These are phyloP conservation scores for Candida tammaniensis DNA, from an alignment of 805 yeast genomes.

Conservation along the genomic window DNA sequence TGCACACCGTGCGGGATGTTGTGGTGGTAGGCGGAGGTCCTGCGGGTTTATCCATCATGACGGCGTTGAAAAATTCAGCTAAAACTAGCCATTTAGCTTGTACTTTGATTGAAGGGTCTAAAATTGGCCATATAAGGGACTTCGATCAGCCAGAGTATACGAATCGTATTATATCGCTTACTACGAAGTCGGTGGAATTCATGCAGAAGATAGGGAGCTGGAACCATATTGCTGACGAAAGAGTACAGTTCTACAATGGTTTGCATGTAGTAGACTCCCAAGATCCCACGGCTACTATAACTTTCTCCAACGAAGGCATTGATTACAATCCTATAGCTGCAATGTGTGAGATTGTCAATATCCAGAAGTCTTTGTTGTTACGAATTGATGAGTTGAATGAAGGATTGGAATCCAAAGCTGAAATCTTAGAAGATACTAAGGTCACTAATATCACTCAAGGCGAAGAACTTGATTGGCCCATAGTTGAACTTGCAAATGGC, in stretches of 20 bases:
- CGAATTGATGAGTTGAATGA: slow-evolving; percentile 34
- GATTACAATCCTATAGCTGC: slow-evolving; percentile 49
- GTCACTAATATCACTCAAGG: slow-evolving; percentile 51
- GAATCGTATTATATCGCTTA: slow-evolving; percentile 81
- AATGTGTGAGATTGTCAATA: slow-evolving; percentile 85
- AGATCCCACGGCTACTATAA: slow-evolving; percentile 55
- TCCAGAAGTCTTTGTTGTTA: slow-evolving; percentile 70
- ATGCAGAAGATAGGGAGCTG: slow-evolving; percentile 74
- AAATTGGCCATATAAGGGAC: slow-evolving; percentile 48
- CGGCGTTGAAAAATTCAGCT: slow-evolving; percentile 73
- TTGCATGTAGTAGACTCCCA: slow-evolving; percentile 85
- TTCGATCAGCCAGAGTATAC: slow-evolving; percentile 60
- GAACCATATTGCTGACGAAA: slow-evolving; percentile 61
- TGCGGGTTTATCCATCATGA: slow-evolving; percentile 84
- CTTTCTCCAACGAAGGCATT: slow-evolving; percentile 61
- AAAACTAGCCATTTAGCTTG: slow-evolving; percentile 57
- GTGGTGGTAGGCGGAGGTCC: slow-evolving; percentile 97
- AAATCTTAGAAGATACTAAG: slow-evolving; percentile 63
- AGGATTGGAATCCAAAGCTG: slow-evolving; percentile 16
- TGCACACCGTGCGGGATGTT: slow-evolving; percentile 50
- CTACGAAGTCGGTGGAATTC: slow-evolving; percentile 73
- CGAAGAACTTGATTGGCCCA: slow-evolving; percentile 65
- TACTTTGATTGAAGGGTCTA: slow-evolving; percentile 71
- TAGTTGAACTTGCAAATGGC: slow-evolving; percentile 66
- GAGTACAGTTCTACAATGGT: slow-evolving; percentile 77